Conservation (phyloP, 768 basidiomycete genomes). For the Mycena venus region DNA sequence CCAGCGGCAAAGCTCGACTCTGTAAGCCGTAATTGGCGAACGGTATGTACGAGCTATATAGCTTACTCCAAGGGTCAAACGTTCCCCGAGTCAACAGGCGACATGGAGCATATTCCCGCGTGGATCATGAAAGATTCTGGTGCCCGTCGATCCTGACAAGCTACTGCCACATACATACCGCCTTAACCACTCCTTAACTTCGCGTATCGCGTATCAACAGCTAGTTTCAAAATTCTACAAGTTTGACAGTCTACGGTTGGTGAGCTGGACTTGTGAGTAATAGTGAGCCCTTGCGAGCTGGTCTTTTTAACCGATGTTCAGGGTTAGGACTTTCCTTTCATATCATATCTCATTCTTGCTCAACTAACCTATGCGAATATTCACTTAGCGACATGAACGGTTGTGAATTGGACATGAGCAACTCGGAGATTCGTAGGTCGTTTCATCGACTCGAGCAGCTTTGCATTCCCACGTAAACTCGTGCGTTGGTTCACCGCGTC, state of each 20-base stretch:
- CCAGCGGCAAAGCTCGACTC: too few relatives aligned
- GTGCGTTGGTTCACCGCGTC: background rate
- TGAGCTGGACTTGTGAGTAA: background rate
- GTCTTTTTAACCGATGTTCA: background rate
- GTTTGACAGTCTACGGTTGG: too few relatives aligned
- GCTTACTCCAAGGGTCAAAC: background rate
- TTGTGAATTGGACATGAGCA: too few relatives aligned
- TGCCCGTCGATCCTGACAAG: background rate
- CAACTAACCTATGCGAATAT: background rate
- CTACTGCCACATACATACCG: background rate
- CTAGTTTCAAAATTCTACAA: too few relatives aligned
- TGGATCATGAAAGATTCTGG: background rate
- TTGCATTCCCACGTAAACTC: background rate
- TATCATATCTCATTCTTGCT: background rate
- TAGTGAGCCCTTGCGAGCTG: too few relatives aligned
- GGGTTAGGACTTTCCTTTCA: background rate
- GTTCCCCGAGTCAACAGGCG: constrained; percentile 19
- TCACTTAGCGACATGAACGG: background rate
- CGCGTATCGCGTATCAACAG: background rate
- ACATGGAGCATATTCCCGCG: background rate
- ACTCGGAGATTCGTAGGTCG: background rate
- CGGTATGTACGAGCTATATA: background rate
- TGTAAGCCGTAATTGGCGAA: too few relatives aligned
- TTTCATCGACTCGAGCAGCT: background rate
- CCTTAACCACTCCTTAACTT: too few relatives aligned